phyloP scores from a whole-genome alignment of 2,329 filamentous ascomycete species.

The Aspergillus pseudonomiae region DNA sequence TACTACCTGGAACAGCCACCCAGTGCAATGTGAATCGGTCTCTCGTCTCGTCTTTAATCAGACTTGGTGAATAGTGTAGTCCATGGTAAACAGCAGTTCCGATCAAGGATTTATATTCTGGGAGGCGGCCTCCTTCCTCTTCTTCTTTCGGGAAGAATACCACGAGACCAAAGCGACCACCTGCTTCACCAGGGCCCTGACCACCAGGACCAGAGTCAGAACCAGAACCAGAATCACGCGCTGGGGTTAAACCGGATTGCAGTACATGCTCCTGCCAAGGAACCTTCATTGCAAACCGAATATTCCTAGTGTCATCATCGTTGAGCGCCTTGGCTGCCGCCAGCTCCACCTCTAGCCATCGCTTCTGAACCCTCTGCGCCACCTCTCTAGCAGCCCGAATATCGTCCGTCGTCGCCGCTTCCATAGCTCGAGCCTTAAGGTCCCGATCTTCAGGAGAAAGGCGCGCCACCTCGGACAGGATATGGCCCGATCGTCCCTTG shows the following conservation, averaged over 20 bases:
- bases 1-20: slow-evolving; percentile 9
- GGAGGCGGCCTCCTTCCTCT: slow-evolving; percentile 8
- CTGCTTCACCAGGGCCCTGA: not conserved
- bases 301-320: slow-evolving; percentile 15
- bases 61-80: slow-evolving; percentile 9
- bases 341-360: not conserved
- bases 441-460: no score
- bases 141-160: slow-evolving; percentile 11
- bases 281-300: slow-evolving; percentile 12
- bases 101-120: slow-evolving; percentile 12
- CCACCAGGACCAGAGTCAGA: not conserved
- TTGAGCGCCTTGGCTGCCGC: slow-evolving; percentile 11
- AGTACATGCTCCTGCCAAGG: slow-evolving; percentile 19
- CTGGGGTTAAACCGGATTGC: not conserved
- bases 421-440: no score
- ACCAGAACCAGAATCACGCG: not conserved
- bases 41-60: slow-evolving; percentile 14
- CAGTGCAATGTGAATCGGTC: slow-evolving; percentile 15
- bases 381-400: slow-evolving; percentile 10
- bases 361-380: slow-evolving; percentile 5
- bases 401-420: slow-evolving; percentile 6
- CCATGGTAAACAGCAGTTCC: slow-evolving; percentile 15
- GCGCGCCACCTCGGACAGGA: slow-evolving; percentile 2
- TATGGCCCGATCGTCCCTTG: not conserved
- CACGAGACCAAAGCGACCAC: slow-evolving; percentile 15